phyloP scores from a whole-genome alignment of 129 eudicot genomes.

The Flaveria linearis region DNA sequence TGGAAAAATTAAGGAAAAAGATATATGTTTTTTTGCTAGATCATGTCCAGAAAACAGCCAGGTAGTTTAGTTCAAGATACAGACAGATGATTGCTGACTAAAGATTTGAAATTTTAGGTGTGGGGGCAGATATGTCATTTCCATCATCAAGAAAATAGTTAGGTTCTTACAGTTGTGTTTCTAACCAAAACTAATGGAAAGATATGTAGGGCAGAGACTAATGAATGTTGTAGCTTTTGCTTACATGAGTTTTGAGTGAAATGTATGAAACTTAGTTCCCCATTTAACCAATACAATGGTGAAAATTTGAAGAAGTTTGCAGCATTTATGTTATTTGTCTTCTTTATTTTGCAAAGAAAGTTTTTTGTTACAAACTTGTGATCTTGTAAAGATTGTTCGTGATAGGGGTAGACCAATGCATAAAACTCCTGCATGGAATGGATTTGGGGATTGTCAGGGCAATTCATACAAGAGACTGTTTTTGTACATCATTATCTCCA shows the following conservation, averaged over 20 bases:
- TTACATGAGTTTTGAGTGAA: constrained; percentile 14
- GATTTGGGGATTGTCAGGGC: too few species aligned
- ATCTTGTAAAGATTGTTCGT: neutral
- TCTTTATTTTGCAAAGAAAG: neutral
- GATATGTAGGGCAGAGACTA: constrained; percentile 26
- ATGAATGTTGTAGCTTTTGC: constrained; percentile 18
- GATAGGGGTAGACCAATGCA: too few species aligned
- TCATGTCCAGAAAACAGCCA: constrained; percentile 46
- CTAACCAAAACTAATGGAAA: constrained; percentile 37
- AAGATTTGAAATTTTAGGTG: constrained; percentile 22
- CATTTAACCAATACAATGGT: constrained; percentile 23
- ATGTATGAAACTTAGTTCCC: constrained; percentile 17
- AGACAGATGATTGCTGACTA: constrained; percentile 36
- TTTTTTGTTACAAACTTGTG: neutral
- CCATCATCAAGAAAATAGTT: constrained; percentile 17
- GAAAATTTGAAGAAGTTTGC: constrained; percentile 15
- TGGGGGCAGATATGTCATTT: constrained; percentile 32
- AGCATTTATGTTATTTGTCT: neutral
- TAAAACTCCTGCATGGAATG: too few species aligned
- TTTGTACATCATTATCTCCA: too few species aligned
- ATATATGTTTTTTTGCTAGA: constrained; percentile 61
- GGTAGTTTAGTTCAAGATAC: constrained; percentile 48
- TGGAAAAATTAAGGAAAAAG: constrained; percentile 55
- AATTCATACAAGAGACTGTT: too few species aligned
- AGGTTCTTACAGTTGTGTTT: constrained; percentile 17